Base-by-base conservation (phyloP, 331 rosid genomes). In the Acacia pycnantha region DNA sequence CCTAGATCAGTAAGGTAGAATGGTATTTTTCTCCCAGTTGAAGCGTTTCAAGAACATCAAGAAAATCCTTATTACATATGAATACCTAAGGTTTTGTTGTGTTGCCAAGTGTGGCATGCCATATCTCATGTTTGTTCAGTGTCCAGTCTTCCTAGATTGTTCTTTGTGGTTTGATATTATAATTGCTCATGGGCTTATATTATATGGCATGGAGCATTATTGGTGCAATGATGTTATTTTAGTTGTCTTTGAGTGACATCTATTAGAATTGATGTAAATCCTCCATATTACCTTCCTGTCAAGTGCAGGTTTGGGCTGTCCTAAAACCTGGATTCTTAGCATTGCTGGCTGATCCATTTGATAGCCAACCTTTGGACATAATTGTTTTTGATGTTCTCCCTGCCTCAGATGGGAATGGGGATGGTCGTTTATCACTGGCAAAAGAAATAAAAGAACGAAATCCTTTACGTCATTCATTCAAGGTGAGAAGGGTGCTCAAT, bases 241-340 rank as follows among this genome's bases (percentile, higher is more conserved):
- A 33, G 40, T 50, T 68, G 14, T 43, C 78, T 68, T 62, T 24
- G 14, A 44, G 76, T 47, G 76, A 53, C 54, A 70, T 73, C 27
- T 62, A 27, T 80, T 79, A 19, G 56, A 65, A 81, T 43, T 73
- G 18, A 68, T 54, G 83, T 64, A 37, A 66, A 58, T 46, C 46
- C 37, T 22, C 48, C 50, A 43, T 41, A 40, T 58, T 58, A 65
- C 72, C 64, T 48, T 56, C 77, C 81, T 88, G 71, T 75, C 62
- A 3, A 70, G 46, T 86, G 78, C 89, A 96, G 97, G 98, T 96
- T 81, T 96, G 99, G 99, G 98, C 98, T 37, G 95, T 96, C 70
- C 74, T 96, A 64, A 96, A 96, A 85, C 98, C 97, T 81, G 99
- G 99, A 77, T 96, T 96, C 85, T 87, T 96, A 82, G 99, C 99